Percentiles rank a stretch among this genome's conserved stretches.
These are phyloP conservation scores for Trichoderma sp. DNA, from an alignment of 2,329 filamentous ascomycete species.

Conservation along the genomic window DNA sequence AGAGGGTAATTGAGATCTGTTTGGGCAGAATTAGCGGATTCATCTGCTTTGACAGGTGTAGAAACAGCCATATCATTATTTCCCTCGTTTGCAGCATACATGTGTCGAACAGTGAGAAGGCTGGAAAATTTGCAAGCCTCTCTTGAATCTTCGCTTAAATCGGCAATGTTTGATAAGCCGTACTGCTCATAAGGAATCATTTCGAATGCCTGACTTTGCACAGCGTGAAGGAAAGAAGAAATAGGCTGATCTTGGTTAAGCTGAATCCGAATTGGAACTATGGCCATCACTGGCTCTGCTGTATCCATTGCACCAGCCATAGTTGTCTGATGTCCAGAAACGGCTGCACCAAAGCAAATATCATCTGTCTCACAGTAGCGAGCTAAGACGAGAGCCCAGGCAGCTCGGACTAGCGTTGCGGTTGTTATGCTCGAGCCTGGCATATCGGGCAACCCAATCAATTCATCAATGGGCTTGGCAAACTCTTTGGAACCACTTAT, in stretches of 20 bases:
- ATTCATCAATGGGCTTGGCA: background rate
- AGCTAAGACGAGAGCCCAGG: conserved; percentile 39
- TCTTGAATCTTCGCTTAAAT: conserved; percentile 17
- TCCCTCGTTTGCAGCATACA: background rate
- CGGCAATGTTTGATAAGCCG: conserved; percentile 30
- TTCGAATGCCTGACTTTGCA: conserved; percentile 24
- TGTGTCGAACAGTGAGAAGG: conserved; percentile 27
- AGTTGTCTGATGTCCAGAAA: conserved; percentile 28
- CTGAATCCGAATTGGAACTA: conserved; percentile 12
- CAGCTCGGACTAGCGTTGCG: conserved; percentile 32
- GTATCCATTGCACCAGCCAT: conserved; percentile 26
- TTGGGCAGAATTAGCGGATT: background rate
- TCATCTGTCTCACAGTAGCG: conserved; percentile 38
- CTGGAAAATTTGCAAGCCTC: conserved; percentile 28
- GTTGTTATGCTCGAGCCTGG: conserved; percentile 16
- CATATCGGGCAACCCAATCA: background rate
- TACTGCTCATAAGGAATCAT: conserved; percentile 29
- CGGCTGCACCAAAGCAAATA: conserved; percentile 27
- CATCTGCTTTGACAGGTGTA: background rate
- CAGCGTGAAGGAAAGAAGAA: conserved; percentile 3
- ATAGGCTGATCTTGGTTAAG: conserved; percentile 3
- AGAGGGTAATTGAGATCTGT: background rate
- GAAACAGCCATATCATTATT: background rate
- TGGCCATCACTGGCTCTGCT: conserved; percentile 24
- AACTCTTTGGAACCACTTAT: too few species aligned